phyloP scores from a whole-genome alignment of 2,329 filamentous ascomycete genomes.

The Chaetomium strumarium region DNA sequence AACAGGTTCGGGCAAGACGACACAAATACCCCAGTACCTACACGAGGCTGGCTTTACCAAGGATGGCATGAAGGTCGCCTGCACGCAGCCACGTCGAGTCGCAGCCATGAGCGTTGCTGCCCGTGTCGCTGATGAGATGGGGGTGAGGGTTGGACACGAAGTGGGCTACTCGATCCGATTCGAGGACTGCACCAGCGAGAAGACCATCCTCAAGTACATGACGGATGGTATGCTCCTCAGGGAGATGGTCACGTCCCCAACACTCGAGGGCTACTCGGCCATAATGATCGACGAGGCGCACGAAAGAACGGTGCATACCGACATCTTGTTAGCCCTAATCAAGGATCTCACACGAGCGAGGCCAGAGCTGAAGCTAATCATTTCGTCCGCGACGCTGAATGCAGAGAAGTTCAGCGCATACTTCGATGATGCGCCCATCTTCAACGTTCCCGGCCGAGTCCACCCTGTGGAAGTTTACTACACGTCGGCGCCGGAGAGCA shows the following conservation, averaged over 20 bases:
- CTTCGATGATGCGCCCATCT: slow-evolving; percentile 88
- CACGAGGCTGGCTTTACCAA: slow-evolving; percentile 89
- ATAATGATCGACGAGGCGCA: slow-evolving; percentile 98
- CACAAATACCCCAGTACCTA: slow-evolving; percentile 88
- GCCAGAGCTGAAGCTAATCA: slow-evolving; percentile 81
- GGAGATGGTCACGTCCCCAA: slow-evolving; percentile 84
- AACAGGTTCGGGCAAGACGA: slow-evolving; percentile 93
- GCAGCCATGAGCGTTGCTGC: slow-evolving; percentile 97
- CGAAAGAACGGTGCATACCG: slow-evolving; percentile 85
- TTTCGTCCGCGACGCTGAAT: slow-evolving; percentile 92
- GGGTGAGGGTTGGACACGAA: slow-evolving; percentile 80
- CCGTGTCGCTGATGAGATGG: slow-evolving; percentile 91
- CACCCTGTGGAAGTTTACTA: slow-evolving; percentile 92
- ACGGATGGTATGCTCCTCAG: slow-evolving; percentile 93
- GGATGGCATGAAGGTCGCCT: slow-evolving; percentile 76
- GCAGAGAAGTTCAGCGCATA: slow-evolving; percentile 87
- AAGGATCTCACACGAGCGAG: slow-evolving; percentile 82
- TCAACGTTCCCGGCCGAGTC: slow-evolving; percentile 84
- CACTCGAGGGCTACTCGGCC: slow-evolving; percentile 74
- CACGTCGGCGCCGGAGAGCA: slow-evolving; percentile 83
- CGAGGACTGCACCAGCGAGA: slow-evolving; percentile 85
- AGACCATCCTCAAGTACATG: slow-evolving; percentile 92
- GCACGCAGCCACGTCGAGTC: slow-evolving; percentile 90
- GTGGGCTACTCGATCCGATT: slow-evolving; percentile 95
- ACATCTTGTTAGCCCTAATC: slow-evolving; percentile 80